Evolutionary conservation across 768 basidiomycete genomes (phyloP).

Genomic region (Multifurca ochricompacta): DNA sequence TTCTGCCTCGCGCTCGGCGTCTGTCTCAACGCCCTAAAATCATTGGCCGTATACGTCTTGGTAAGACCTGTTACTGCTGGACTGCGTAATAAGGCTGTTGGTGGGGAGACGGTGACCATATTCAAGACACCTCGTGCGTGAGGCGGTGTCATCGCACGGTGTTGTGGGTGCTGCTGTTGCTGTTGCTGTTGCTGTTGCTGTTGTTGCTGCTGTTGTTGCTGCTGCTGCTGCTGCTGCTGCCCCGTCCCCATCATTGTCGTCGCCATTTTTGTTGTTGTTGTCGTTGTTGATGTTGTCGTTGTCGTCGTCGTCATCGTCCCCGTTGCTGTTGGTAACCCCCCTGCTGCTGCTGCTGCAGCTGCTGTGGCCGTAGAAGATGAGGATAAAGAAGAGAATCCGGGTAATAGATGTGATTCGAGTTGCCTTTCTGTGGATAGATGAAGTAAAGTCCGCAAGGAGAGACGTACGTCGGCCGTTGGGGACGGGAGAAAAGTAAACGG

Average conservation of each 20-base stretch:
- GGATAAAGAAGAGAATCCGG: too few relatives aligned
- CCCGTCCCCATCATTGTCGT: too few relatives aligned
- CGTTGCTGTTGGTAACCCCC: too few relatives aligned
- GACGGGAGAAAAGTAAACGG: background rate
- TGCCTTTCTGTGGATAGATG: background rate
- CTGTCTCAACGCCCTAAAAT: conserved; percentile 71
- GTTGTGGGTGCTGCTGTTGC: conserved; percentile 24
- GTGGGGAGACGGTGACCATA: conserved; percentile 60
- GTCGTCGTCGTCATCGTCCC: too few relatives aligned
- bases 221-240: too few relatives aligned
- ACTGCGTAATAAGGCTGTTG: conserved; percentile 59
- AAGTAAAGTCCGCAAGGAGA: background rate
- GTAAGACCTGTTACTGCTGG: conserved; percentile 72
- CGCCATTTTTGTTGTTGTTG: background rate
- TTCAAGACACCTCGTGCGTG: conserved; percentile 47
- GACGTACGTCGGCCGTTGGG: background rate
- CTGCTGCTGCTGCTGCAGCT: too few relatives aligned
- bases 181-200: background rate
- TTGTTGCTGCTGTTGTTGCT: background rate
- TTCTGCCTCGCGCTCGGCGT: conserved; percentile 65
- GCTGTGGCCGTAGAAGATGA: too few relatives aligned
- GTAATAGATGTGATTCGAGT: too few relatives aligned
- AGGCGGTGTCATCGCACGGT: conserved; percentile 28
- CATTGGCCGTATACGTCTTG: conserved; percentile 74
- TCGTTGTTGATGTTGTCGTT: too few relatives aligned